These are phyloP conservation scores for Coemansia sp. DNA, from an alignment of 192 early-diverging fungal species.

Conservation along the genomic window DNA sequence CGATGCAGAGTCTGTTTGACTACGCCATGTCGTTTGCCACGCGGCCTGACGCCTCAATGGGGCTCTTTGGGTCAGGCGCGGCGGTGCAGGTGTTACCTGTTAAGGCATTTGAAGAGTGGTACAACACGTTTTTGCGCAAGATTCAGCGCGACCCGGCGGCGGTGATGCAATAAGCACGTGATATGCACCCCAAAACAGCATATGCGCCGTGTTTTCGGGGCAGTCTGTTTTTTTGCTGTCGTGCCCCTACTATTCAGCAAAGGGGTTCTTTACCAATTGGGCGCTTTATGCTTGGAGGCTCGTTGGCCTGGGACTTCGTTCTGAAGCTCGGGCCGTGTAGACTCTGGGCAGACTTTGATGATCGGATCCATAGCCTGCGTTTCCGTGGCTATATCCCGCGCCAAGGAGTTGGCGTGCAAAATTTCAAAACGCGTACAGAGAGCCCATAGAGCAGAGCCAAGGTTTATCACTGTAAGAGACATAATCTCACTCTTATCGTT, in stretches of 20 bases:
- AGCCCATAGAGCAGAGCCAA: constrained; percentile 31
- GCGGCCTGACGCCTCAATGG: constrained; percentile 54
- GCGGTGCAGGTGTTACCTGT: constrained; percentile 57
- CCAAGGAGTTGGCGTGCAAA: constrained; percentile 43
- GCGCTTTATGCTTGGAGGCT: neutral
- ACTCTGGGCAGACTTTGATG: constrained; percentile 2
- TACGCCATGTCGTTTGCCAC: constrained; percentile 70
- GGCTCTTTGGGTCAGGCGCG: constrained; percentile 40
- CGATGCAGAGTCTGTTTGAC: constrained; percentile 70
- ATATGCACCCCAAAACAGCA: constrained; percentile 17
- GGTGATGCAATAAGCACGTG: constrained; percentile 31
- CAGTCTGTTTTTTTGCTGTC: neutral
- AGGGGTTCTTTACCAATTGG: constrained; percentile 9
- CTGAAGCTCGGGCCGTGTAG: constrained; percentile 14
- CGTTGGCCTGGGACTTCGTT: constrained; percentile 18
- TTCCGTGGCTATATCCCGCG: constrained; percentile 33
- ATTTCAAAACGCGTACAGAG: constrained; percentile 7
- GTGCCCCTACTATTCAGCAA: no score
- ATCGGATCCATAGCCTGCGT: constrained; percentile 24
- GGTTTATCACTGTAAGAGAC: constrained; percentile 35
- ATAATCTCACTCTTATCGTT: constrained; percentile 16
- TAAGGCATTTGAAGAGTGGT: constrained; percentile 80
- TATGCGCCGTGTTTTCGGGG: neutral
- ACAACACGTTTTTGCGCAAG: constrained; percentile 70
- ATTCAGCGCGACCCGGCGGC: constrained; percentile 64